phyloP scores from a whole-genome alignment of 73 alveolate genomes.

The Paramecium sonneborni region DNA sequence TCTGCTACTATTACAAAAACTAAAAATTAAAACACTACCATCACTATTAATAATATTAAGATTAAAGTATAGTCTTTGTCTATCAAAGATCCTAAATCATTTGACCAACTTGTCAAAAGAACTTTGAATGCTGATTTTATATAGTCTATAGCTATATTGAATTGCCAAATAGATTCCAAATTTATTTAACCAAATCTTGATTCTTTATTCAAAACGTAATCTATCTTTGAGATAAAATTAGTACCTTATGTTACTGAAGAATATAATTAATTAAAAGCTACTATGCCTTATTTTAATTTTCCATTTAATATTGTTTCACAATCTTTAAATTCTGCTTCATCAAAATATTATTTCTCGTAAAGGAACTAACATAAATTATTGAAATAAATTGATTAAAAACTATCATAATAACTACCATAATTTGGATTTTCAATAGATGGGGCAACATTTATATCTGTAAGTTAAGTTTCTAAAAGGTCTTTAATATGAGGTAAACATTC shows the following conservation, averaged over 20 bases:
- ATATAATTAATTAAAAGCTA: conserved; percentile 2
- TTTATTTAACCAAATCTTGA: conserved; percentile 20
- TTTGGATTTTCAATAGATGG: neutral
- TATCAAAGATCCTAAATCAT: neutral
- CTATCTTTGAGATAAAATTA: neutral
- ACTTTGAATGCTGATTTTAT: neutral
- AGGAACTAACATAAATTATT: neutral
- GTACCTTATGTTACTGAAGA: neutral
- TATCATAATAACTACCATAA: neutral
- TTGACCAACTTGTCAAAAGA: neutral
- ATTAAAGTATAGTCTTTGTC: neutral
- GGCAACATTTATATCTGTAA: neutral
- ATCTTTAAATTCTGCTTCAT: neutral
- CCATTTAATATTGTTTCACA: neutral
- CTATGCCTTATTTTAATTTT: neutral
- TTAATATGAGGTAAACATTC: neutral
- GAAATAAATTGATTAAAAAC: neutral
- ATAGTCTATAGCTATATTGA: neutral
- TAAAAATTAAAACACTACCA: neutral
- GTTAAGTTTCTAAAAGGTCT: neutral
- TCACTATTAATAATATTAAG: neutral
- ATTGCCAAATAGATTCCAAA: neutral
- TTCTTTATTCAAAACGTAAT: conserved; percentile 15
- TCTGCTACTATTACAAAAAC: conserved; percentile 17
- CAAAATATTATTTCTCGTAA: neutral